Evolutionary conservation across 1,284 basidiomycete genomes (phyloP).

Genomic region (Coniferiporia weirii): DNA sequence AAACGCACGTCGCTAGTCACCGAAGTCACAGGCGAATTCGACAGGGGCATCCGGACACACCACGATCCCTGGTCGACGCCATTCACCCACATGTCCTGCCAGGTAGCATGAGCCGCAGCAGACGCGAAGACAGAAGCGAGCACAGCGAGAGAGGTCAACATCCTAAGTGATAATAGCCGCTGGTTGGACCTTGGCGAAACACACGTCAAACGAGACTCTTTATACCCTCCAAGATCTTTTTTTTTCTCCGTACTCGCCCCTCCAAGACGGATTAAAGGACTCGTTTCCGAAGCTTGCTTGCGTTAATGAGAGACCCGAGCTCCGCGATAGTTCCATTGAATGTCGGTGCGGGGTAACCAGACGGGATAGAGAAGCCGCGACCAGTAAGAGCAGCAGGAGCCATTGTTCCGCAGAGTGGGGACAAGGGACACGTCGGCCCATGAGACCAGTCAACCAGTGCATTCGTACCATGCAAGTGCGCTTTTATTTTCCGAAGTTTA

Average conservation of each 20-base stretch:
- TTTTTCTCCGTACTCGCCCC: background rate
- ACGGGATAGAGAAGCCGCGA: background rate
- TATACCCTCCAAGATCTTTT: background rate
- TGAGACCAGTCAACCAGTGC: background rate
- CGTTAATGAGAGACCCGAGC: background rate
- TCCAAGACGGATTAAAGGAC: background rate
- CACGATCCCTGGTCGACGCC: conserved; percentile 43
- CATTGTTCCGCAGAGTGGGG: background rate
- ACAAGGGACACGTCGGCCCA: background rate
- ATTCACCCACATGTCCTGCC: conserved; percentile 50
- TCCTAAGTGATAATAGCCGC: conserved; percentile 6
- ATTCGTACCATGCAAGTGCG: background rate
- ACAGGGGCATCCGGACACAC: conserved; percentile 40
- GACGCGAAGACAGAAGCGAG: conserved; percentile 34
- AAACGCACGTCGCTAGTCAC: conserved; percentile 33
- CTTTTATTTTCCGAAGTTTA: conserved; percentile 5
- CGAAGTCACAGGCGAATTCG: conserved; percentile 43
- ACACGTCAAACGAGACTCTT: background rate
- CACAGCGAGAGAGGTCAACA: conserved; percentile 23
- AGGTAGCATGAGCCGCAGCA: conserved; percentile 45
- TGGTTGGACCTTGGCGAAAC: background rate
- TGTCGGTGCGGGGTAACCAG: conserved; percentile 4
- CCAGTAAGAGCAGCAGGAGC: background rate
- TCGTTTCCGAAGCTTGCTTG: background rate
- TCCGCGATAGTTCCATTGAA: conserved; percentile 1